Conservation (phyloP, 352 stramenopile genomes). For the Phytophthora brassicae region DNA sequence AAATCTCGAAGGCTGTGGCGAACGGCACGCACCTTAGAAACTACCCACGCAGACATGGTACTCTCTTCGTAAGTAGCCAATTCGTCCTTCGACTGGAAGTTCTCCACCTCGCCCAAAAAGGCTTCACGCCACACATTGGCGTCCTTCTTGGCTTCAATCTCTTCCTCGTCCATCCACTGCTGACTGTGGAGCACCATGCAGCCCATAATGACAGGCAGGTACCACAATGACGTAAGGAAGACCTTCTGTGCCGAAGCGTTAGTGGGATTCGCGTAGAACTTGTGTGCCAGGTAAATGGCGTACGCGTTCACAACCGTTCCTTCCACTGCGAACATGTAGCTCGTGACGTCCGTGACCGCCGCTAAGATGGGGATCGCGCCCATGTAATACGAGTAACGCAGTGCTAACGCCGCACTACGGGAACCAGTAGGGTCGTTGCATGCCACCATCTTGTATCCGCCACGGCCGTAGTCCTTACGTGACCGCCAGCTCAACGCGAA, state of each 20-base stretch:
- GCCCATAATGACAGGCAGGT: constrained; percentile 96
- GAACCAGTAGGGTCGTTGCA: constrained; percentile 91
- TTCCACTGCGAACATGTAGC: constrained; percentile 99
- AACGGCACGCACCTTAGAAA: constrained; percentile 60
- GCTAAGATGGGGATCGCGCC: constrained; percentile 93
- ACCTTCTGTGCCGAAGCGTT: constrained; percentile 96
- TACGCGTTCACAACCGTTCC: constrained; percentile 96
- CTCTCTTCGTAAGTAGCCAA: constrained; percentile 48
- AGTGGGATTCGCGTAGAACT: constrained; percentile 93
- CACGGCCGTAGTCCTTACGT: constrained; percentile 89
- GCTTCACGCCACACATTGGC: constrained; percentile 62
- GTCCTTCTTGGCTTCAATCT: constrained; percentile 60
- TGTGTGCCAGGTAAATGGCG: constrained; percentile 93
- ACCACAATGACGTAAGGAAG: constrained; percentile 98
- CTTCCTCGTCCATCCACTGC: constrained; percentile 82
- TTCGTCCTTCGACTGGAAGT: constrained; percentile 57
- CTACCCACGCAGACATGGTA: constrained; percentile 62
- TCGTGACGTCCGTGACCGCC: constrained; percentile 93
- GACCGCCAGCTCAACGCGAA: constrained; percentile 98
- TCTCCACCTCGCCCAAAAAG: constrained; percentile 72
- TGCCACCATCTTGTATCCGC: constrained; percentile 96
- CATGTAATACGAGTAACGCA: constrained; percentile 96
- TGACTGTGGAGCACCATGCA: constrained; percentile 98
- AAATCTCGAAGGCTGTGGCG: constrained; percentile 76
- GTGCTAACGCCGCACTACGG: constrained; percentile 91